These are phyloP conservation scores for Pseudopediastrum boryanum DNA, from an alignment of 139 green algal genomes.

Conservation along the genomic window DNA sequence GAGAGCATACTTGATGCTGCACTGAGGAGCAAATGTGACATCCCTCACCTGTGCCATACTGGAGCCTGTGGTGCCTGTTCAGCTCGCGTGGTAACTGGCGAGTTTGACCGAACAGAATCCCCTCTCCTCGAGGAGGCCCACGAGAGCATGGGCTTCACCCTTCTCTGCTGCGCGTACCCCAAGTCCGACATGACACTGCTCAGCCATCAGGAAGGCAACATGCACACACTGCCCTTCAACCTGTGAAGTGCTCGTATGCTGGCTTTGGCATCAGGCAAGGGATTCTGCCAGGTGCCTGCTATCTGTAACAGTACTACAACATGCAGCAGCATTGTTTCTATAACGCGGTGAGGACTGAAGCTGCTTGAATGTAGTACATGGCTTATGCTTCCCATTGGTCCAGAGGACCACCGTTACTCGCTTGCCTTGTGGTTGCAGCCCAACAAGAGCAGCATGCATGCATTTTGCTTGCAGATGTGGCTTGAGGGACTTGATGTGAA, in stretches of 20 bases:
- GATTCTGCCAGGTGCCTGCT: neutral
- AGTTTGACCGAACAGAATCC: conserved; percentile 16
- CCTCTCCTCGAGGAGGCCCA: conserved; percentile 30
- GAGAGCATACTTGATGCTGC: no score
- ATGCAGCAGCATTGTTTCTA: neutral
- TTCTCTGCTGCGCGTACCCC: conserved; percentile 4
- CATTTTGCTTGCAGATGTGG: no score
- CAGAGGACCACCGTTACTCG: no score
- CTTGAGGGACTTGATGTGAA: no score
- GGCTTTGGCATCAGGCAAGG: neutral
- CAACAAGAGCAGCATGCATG: no score
- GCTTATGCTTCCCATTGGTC: neutral
- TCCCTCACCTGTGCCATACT: conserved; percentile 20
- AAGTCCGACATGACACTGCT: neutral
- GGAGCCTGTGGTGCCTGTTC: conserved; percentile 25
- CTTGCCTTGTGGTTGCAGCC: no score
- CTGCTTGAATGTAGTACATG: neutral
- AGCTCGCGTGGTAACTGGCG: conserved; percentile 19
- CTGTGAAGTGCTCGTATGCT: no score
- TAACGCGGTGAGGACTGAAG: neutral
- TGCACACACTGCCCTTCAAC: neutral
- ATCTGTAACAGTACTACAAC: neutral
- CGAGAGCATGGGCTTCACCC: neutral
- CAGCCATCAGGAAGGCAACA: conserved; percentile 22
- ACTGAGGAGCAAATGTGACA: no score